Base-by-base conservation (phyloP, 805 yeast genomes). In the Candida xyloterini region DNA sequence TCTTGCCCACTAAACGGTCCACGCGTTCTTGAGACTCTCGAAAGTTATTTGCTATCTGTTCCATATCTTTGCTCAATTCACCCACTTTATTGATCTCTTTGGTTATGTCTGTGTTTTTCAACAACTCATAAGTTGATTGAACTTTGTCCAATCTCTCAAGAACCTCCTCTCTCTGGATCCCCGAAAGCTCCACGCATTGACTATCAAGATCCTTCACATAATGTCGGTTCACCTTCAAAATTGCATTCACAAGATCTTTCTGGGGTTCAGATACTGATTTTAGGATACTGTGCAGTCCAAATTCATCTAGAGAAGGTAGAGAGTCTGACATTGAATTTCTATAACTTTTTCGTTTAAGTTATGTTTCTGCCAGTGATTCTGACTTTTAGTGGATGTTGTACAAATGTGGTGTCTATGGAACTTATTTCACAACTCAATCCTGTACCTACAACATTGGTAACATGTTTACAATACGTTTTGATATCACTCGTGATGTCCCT, bases 311-410 rank as follows among this genome's bases (percentile, higher is more conserved):
- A 3, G 60, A 40, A 7, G 63, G 65, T 24, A 60, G 37, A 26
- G 31, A 25, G 15, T 32, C 33, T 11, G 43, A 33, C 38, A 39
- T 39, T 27, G 23, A 23, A 28, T 5, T 18, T 4, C 6, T 18
- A 14, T 10, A 36, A 15, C 25, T 27, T 14, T 20, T 23, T 27
- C 38, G 15, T 11, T n/a, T 27, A 38, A 4, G 40, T 40, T 20
- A 32, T 55, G 25, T 35, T 44, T 3, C 31, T 32, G 14, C 33
- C 42, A 18, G 18, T 16, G 9, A 27, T 38, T 26, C 42, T 75
- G 23, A 75, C 81, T 10, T 78, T 81, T 52, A 84, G 85, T 0
- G 88, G 90, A 3, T 84, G 93, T 56, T 84, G 93, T 55, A 63
- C 78, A 23, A 84, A 81, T 56, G 89, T 81, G 21, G 65, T 75